Conservation (phyloP, 208 protist genomes). For the Wallacemonas sp. region DNA sequence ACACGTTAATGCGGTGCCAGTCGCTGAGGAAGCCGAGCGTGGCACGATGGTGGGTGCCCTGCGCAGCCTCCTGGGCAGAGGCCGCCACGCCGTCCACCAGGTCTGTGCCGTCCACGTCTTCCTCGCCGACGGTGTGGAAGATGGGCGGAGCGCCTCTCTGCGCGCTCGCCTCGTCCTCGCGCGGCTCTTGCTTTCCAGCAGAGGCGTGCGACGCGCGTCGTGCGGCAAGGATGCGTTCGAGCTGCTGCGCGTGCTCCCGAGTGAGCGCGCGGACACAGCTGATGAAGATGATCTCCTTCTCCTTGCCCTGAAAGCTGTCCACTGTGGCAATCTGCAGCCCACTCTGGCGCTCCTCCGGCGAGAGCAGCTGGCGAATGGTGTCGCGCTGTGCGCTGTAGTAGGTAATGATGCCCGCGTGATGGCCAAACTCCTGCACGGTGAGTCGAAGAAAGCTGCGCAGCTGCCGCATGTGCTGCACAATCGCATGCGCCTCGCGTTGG, state of each 20-base stretch:
- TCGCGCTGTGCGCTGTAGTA: conserved; percentile 81
- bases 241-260: background rate
- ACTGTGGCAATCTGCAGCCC: conserved; percentile 88
- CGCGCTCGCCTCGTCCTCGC: background rate
- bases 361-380: conserved; percentile 43
- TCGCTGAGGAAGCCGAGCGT: conserved; percentile 91
- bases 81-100: background rate
- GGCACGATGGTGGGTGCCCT: conserved; percentile 10
- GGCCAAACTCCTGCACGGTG: conserved; percentile 50
- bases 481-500: conserved; percentile 46
- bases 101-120: background rate
- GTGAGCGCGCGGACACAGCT: conserved; percentile 79
- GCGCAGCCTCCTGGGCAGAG: background rate
- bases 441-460: conserved; percentile 58
- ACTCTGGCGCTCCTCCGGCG: conserved; percentile 49
- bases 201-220: too few relatives aligned
- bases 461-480: conserved; percentile 74
- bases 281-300: conserved; percentile 93
- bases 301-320: conserved; percentile 94
- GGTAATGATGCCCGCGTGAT: conserved; percentile 74
- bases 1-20: conserved; percentile 91
- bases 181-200: background rate
- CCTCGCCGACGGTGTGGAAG: conserved; percentile 35
- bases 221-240: background rate
- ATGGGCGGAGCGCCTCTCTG: conserved; percentile 21